Evolutionary conservation across 495 filamentous ascomycete genomes (phyloP).

Genomic region (Penicillium longicatenatum): DNA sequence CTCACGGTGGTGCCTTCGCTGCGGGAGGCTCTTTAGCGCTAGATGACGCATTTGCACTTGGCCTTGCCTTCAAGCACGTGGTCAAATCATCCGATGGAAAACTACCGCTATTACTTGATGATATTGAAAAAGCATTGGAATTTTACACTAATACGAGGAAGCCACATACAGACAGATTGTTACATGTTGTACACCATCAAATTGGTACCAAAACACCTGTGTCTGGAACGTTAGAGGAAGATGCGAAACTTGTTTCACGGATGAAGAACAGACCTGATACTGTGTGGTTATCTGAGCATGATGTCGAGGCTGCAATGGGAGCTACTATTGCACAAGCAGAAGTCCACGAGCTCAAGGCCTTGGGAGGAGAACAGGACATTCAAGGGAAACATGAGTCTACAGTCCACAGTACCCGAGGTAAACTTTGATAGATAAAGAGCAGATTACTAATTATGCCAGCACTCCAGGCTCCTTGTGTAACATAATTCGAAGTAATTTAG

Average conservation of each 20-base stretch:
- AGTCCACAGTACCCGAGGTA: not conserved
- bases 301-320: conserved; percentile 42
- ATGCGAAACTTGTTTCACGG: conserved; percentile 39
- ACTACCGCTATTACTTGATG: conserved; percentile 16
- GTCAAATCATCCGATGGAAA: not conserved
- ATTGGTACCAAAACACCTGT: conserved; percentile 29
- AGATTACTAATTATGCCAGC: too few species aligned
- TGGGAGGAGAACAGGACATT: not conserved
- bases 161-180: conserved; percentile 42
- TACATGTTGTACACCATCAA: conserved; percentile 41
- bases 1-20: conserved; percentile 53
- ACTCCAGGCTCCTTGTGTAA: too few species aligned
- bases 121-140: conserved; percentile 32
- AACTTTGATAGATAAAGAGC: not conserved
- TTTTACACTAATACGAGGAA: conserved; percentile 45
- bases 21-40: conserved; percentile 54
- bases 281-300: conserved; percentile 50
- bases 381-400: not conserved
- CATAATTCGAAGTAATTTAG: too few species aligned
- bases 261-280: conserved; percentile 40
- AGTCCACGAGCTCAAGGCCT: not conserved
- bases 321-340: not conserved
- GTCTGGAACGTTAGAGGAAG: conserved; percentile 27
- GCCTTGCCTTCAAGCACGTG: conserved; percentile 28
- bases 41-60: conserved; percentile 45